A percentile compares a stretch with the other conserved stretches of the same genome.
phyloP scores from a whole-genome alignment of 1,284 basidiomycete genomes.

The Cutaneotrichosporon cavernicola region DNA sequence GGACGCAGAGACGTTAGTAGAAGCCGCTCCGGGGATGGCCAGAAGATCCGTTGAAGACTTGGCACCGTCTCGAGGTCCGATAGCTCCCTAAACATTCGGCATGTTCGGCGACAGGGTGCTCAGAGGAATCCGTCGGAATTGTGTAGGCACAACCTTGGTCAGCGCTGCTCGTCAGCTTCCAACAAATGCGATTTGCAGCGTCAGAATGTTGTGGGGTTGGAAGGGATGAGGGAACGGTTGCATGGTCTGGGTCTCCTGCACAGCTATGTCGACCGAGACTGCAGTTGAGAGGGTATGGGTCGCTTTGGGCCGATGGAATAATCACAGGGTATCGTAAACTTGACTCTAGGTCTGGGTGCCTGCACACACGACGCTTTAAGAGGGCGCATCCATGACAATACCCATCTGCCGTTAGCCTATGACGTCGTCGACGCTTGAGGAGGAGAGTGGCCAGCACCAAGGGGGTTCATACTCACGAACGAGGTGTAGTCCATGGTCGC shows the following conservation, averaged over 20 bases:
- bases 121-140: no score
- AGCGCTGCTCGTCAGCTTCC: neutral
- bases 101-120: no score
- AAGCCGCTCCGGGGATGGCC: neutral
- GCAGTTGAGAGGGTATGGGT: neutral
- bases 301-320: neutral
- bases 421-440: neutral
- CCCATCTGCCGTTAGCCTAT: constrained; percentile 39
- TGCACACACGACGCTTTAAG: neutral
- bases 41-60: no score
- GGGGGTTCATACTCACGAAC: constrained; percentile 35
- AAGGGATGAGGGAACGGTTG: neutral
- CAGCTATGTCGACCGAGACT: neutral
- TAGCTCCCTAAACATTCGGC: no score
- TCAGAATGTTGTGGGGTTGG: neutral
- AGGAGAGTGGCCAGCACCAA: constrained; percentile 16
- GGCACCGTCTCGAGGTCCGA: no score
- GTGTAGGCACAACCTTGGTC: no score
- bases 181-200: neutral
- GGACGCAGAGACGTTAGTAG: no score
- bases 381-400: constrained; percentile 44
- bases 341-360: neutral
- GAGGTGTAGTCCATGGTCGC: constrained; percentile 50
- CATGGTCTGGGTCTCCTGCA: neutral
- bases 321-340: constrained; percentile 4